Evolutionary conservation across 2,329 filamentous ascomycete species (phyloP), one percentile per base, ranked within the genome.

Genomic region (Fusarium guadeloupense): DNA sequence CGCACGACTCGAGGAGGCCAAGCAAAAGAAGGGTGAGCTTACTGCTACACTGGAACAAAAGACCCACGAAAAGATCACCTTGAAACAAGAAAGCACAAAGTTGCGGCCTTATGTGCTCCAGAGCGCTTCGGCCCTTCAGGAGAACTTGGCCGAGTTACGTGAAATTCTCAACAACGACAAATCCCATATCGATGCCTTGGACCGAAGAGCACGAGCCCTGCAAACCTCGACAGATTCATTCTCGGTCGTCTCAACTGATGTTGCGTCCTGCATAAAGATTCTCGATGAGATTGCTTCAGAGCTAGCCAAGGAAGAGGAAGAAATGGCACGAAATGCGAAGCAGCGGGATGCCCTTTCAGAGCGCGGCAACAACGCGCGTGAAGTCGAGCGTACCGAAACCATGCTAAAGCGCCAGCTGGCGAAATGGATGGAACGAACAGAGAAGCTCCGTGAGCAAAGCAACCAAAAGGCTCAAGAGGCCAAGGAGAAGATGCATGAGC

Each of bases 181-280:
- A 72, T 80, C 86, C 9, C 90, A 94, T 58, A 96, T 97, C 59
- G 94, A 98, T 71, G 81, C 88, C 2, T 85, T 98, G 38, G 95
- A 99, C 74, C 88, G 92, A 62, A 86, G 94, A 50, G 88, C 91
- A n/a, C 85, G 95, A 57, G 94, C 93, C 0, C 81, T 99, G 19
- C 93, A 98, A 72, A 98, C 94, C 1, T 96, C 92, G 8, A 88
- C 89, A 4, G 94, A 98, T 74, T 94, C 93, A 0, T 98, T 98
- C 72, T 83, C 85, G 4, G 88, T 96, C 0, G 92, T 97, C 1
- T 83, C 89, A 9, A 86, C 89, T 10, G 95, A 99, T 70, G 92
- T 99, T 14, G 88, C 91, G 8, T 89, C 90, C 3, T 96, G 93
- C 71, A 93, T 93, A 70, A 94, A 94, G 71, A 83, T 98, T 12